These are phyloP conservation scores for Cladosporium sp. DNA, from an alignment of 2,329 filamentous ascomycete genomes.

Conservation along the genomic window DNA sequence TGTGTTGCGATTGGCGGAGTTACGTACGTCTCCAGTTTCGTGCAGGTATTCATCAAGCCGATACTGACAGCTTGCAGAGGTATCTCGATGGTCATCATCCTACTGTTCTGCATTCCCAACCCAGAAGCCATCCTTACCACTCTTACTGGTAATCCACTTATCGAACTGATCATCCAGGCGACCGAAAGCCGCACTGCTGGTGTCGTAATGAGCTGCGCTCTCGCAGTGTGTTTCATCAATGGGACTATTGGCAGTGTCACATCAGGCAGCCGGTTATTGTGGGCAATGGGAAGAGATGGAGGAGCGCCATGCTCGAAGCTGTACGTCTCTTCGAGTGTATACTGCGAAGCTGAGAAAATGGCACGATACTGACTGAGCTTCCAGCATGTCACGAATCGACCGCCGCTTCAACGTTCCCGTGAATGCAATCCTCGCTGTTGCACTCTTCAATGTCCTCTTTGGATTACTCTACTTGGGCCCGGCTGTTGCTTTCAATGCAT, in stretches of 20 bases:
- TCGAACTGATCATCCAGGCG: constrained; percentile 34
- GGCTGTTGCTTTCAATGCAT: constrained; percentile 9
- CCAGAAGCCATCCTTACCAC: constrained; percentile 32
- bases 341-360: neutral
- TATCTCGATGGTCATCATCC: constrained; percentile 26
- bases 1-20: constrained; percentile 10
- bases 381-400: constrained; percentile 19
- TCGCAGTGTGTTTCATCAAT: constrained; percentile 34
- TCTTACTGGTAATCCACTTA: constrained; percentile 33
- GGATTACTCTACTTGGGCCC: constrained; percentile 17
- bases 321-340: neutral
- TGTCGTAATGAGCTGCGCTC: constrained; percentile 37
- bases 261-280: constrained; percentile 39
- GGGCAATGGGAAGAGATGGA: constrained; percentile 40
- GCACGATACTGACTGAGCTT: neutral
- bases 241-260: constrained; percentile 37
- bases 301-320: constrained; percentile 25
- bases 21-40: neutral
- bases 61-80: constrained; percentile 14
- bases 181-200: constrained; percentile 40
- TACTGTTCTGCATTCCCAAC: constrained; percentile 38
- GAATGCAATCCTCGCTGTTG: constrained; percentile 26
- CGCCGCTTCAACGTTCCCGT: constrained; percentile 2
- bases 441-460: constrained; percentile 23
- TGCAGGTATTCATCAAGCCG: neutral